Base-by-base conservation (phyloP, 2,329 filamentous ascomycete genomes). In the Ascochyta viciae-villosae region DNA sequence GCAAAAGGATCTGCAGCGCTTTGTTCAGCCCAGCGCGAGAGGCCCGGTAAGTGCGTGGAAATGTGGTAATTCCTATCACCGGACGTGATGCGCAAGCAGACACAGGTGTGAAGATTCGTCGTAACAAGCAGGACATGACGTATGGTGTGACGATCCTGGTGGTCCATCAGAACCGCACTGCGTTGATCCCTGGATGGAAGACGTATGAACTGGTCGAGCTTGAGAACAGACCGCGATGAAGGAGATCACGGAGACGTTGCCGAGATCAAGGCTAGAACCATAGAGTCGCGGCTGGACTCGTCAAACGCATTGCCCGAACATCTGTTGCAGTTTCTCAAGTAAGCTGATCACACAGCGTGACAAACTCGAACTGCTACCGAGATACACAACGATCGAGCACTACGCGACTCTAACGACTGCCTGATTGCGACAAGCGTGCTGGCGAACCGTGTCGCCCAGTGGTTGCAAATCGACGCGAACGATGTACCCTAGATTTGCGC, bases 1-100 rank as follows among this genome's bases (percentile, higher is more conserved):
- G 54, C 54, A 57, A 54, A 41, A n/a, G 13, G 54, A 57, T 52
- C 44, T 49, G 33, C 49, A 19, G 6, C 42, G 48, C 13, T 41
- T 19, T n/a, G 39, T 15, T 41, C 24, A 24, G 35, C 29, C 31
- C 24, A 51, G 37, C 51, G 24, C 40, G 3, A 10, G 23, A 29
- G 35, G 15, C 27, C 40, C 27, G 37, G 33, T 24, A 15, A 40
- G 16, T 12, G 16, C 22, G 12, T 41, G 9, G 4, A 42, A 16
- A 26, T 26, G 31, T 43, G 31, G 26, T 38, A 50, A 31, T 13
- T 39, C 33, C 43, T 37, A 40, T 56, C 37, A n/a, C 27, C 50
- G 35, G n/a, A 33, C 9, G 6, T 37, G 23, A 15, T 19, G 31
- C 24, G 37, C 41, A 39, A 47, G 38, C 37, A 56, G 19, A 40